Base-by-base conservation (phyloP, 2,329 filamentous ascomycete species). In the Pleochaeta shiraiana region DNA sequence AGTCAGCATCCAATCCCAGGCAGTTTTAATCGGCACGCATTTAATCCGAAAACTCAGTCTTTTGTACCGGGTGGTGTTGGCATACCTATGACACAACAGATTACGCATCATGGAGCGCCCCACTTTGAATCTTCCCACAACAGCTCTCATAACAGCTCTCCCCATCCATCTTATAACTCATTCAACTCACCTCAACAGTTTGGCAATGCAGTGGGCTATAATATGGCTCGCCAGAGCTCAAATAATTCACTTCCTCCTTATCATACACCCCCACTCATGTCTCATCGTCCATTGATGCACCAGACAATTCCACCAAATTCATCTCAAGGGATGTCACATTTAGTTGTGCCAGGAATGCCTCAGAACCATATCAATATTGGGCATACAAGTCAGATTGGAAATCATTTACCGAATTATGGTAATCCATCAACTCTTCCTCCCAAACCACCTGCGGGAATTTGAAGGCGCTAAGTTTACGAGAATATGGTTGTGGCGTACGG, bases 41-140 rank as follows among this genome's bases (percentile, higher is more conserved):
- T 97, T 77, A 96, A 96, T 72, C 92, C 91, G 0, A 91, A 95
- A 76, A 96, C 88, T 19, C 88, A 95, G 71, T 88, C 91, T 0
- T 96, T 97, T 74, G 83, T 95, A 28, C 92, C 92, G 1, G 79
- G 79, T 63, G 77, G 82, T 66, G 77, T 74, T 67, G 76, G 77
- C 73, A 74, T 76, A 33, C 76, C 78, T 3, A 76, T 78, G 68
- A 79, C 77, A 47, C 75, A 73, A 59, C 67, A 71, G 3, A 70
- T 72, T 67, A 69, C 71, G 26, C 71, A 72, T 65, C 70, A 72
- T 63, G 69, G 70, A 4, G 70, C 68, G 62, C 68, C 70, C 64
- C 71, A 72, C 60, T n/a, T n/a, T n/a, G n/a, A n/a, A n/a, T n/a
- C n/a, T n/a, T n/a, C n/a, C n/a, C 72, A 73, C 60, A 70, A 71